A percentile compares a stretch with the other conserved stretches of the same genome.
Conservation (phyloP, 2,329 filamentous ascomycete species). For the Cryphonectria japonica region DNA sequence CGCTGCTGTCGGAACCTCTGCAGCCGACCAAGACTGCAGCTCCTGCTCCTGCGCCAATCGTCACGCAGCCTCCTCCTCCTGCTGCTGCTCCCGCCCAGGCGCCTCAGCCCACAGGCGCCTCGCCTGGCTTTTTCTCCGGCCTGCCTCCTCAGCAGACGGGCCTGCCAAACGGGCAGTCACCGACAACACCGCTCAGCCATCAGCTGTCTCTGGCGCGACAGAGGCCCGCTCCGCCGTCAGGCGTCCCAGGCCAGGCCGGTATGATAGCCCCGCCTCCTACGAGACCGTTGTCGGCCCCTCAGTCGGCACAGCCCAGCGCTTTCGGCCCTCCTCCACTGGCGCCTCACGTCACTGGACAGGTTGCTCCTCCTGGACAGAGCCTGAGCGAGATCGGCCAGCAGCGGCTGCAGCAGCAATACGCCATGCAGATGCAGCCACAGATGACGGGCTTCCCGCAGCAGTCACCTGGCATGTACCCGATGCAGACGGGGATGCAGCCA, state of each 20-base stretch:
- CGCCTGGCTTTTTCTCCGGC: constrained; percentile 61
- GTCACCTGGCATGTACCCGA: constrained; percentile 46
- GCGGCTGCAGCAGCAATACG: constrained; percentile 62
- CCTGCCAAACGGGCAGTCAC: constrained; percentile 41
- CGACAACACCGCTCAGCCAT: constrained; percentile 47
- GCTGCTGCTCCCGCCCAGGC: constrained; percentile 42
- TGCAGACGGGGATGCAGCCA: constrained; percentile 51
- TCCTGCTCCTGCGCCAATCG: constrained; percentile 39
- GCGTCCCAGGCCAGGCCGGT: constrained; percentile 60
- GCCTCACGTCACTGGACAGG: constrained; percentile 81
- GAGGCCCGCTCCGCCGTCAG: constrained; percentile 71
- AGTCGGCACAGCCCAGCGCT: constrained; percentile 73
- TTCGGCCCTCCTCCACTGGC: constrained; percentile 78
- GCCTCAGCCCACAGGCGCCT: constrained; percentile 56
- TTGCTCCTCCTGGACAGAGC: constrained; percentile 76
- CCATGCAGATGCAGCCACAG: constrained; percentile 50
- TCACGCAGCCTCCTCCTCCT: constrained; percentile 40
- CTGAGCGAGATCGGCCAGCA: constrained; percentile 72
- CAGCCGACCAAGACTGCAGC: constrained; percentile 52
- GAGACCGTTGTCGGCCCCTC: constrained; percentile 84
- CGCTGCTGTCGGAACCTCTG: constrained; percentile 56
- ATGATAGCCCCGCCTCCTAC: constrained; percentile 76
- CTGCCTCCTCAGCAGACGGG: constrained; percentile 53
- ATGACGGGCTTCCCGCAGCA: constrained; percentile 44
- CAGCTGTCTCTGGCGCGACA: constrained; percentile 60